Base-by-base conservation (phyloP, 2,329 filamentous ascomycete species). In the Cadophora sp. region DNA sequence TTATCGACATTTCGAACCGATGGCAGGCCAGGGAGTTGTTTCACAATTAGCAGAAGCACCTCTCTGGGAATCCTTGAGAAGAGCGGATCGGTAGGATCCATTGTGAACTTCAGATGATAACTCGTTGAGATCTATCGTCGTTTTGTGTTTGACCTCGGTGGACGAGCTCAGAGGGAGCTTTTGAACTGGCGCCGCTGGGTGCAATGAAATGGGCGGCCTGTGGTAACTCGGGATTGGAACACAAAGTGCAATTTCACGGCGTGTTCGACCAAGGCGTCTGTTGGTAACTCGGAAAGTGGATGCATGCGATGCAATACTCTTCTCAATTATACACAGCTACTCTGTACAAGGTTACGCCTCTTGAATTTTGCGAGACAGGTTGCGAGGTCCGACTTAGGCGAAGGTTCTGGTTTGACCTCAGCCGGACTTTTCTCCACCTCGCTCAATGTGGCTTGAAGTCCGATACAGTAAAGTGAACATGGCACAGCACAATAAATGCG, bases 1-100 rank as follows among this genome's bases (percentile, higher is more conserved):
- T 43, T 59, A n/a, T 59, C 20, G 36, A 59, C n/a, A 59, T 59
- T 27, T 18, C 39, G 36, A n/a, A 59, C 18, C 9, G 55, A 59
- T 1, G 55, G 36, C 18, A 59, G 36, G 33, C 14, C 20, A 27
- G 36, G 9, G 36, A 59, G 20, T 24, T 43, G 33, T 14, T 59
- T 59, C 8, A 27, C n/a, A 27, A 59, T 59, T 11, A 8, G n/a
- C 7, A 59, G 18, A 27, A 59, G 33, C 33, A 59, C 55, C 55
- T 59, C 36, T 14, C 9, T 4, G 4, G 55, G 55, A 2, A 59
- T 7, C 3, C 16, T 59, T n/a, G 55, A 41, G 36, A 59, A 59
- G 33, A 43, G 36, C 1, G 55, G 55, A 11, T 59, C 33, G 36
- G 33, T 43, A 27, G 36, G 55, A 43, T 59, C 16, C 33, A 43